phyloP scores from a whole-genome alignment of 2,329 filamentous ascomycete genomes.

The Arthrinium phaeospermum region DNA sequence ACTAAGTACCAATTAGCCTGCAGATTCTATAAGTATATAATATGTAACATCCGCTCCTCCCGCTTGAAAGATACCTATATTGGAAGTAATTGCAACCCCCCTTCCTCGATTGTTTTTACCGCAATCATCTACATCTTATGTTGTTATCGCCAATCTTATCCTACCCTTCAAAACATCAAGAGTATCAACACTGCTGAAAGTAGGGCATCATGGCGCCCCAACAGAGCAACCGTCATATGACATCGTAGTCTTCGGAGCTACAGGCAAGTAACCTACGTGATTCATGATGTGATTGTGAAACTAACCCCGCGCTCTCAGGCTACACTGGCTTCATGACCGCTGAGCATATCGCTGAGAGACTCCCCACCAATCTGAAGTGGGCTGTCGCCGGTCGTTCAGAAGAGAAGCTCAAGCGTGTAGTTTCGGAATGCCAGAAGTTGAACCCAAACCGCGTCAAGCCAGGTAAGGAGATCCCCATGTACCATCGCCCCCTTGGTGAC shows the following conservation, averaged over 20 bases:
- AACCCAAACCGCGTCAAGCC: constrained; percentile 75
- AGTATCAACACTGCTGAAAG: background rate
- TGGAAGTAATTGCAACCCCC: background rate
- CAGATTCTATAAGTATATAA: constrained; percentile 6
- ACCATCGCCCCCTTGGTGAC: background rate
- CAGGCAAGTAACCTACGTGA: constrained; percentile 47
- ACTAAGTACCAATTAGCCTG: background rate
- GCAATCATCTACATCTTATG: background rate
- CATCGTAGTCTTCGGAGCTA: constrained; percentile 62
- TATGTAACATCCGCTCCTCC: background rate
- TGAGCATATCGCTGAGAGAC: constrained; percentile 37
- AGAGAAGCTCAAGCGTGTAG: constrained; percentile 68
- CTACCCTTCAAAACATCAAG: background rate
- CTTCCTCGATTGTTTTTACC: background rate
- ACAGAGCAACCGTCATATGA: constrained; percentile 57
- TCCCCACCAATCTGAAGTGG: constrained; percentile 39
- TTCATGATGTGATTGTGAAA: background rate
- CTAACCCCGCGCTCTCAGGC: constrained; percentile 26
- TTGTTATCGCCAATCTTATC: background rate
- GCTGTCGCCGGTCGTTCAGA: constrained; percentile 41
- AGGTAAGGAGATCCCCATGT: constrained; percentile 51
- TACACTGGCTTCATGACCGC: constrained; percentile 40
- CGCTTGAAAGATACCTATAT: background rate
- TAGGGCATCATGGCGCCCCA: background rate
- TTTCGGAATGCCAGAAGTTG: constrained; percentile 67